Conservation (phyloP, 2,329 filamentous ascomycete species). For the Cordyceps cicadae region DNA sequence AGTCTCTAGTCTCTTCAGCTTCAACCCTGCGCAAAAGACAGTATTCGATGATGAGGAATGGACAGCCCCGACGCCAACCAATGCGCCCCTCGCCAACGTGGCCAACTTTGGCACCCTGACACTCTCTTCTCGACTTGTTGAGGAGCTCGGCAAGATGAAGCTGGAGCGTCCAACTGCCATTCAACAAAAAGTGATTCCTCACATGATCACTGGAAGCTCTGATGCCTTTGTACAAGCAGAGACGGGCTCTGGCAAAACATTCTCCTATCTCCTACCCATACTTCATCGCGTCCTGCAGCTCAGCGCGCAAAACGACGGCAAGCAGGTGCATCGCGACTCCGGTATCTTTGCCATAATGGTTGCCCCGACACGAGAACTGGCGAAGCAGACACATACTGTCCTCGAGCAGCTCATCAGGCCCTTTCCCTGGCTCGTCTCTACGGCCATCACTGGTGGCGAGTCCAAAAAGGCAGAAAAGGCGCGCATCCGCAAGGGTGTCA, state of each 20-base stretch:
- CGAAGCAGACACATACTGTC: slow-evolving; percentile 85
- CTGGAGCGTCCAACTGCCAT: slow-evolving; percentile 91
- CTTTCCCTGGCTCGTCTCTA: slow-evolving; percentile 88
- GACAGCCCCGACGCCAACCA: slow-evolving; percentile 64
- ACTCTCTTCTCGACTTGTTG: slow-evolving; percentile 69
- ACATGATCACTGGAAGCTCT: slow-evolving; percentile 68
- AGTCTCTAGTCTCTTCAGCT: slow-evolving; percentile 86
- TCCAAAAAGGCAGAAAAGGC: slow-evolving; percentile 80
- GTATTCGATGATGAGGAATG: slow-evolving; percentile 47
- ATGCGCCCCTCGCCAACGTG: slow-evolving; percentile 79
- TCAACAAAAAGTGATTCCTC: slow-evolving; percentile 79
- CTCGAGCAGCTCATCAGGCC: slow-evolving; percentile 80
- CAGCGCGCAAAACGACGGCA: slow-evolving; percentile 46
- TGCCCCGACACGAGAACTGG: slow-evolving; percentile 86
- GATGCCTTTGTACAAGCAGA: slow-evolving; percentile 97
- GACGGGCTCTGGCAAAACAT: slow-evolving; percentile 93
- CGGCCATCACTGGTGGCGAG: slow-evolving; percentile 66
- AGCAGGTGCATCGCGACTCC: slow-evolving; percentile 67
- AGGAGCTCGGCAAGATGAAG: slow-evolving; percentile 77
- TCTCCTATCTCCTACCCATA: slow-evolving; percentile 90
- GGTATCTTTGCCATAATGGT: slow-evolving; percentile 92
- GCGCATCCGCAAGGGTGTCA: slow-evolving; percentile 85
- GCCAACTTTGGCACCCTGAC: slow-evolving; percentile 83
- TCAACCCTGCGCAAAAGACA: slow-evolving; percentile 69
- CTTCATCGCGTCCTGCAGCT: slow-evolving; percentile 80